Conservation (phyloP, 768 basidiomycete species). For the Suillus bovinus region DNA sequence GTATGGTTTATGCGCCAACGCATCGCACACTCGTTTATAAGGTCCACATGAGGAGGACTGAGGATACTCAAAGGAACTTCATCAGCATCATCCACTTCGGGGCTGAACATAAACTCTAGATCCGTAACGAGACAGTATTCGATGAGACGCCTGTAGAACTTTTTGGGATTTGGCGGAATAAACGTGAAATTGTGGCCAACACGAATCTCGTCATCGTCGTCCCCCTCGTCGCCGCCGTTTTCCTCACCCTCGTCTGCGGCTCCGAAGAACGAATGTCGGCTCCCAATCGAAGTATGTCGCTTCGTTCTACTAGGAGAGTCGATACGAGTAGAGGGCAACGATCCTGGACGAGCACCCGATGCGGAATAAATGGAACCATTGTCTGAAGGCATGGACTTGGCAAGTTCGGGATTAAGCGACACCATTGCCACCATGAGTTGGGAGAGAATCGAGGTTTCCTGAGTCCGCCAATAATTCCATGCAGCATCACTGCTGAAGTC, state of each 20-base stretch:
- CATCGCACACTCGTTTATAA: conserved; percentile 85
- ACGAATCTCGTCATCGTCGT: conserved; percentile 65
- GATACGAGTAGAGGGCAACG: conserved; percentile 45
- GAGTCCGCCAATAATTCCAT: conserved; percentile 80
- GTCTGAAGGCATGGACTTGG: conserved; percentile 72
- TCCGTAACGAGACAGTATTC: conserved; percentile 83
- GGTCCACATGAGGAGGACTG: conserved; percentile 71
- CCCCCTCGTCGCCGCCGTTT: conserved; percentile 38
- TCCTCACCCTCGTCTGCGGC: conserved; percentile 30
- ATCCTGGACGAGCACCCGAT: conserved; percentile 49
- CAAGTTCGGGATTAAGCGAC: conserved; percentile 82
- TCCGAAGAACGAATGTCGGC: conserved; percentile 59
- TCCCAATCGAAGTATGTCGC: conserved; percentile 63
- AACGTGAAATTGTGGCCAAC: conserved; percentile 82
- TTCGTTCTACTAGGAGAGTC: conserved; percentile 30
- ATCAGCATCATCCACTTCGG: conserved; percentile 90
- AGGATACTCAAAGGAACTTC: conserved; percentile 95
- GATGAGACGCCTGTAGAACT: conserved; percentile 82
- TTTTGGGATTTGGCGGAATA: conserved; percentile 86
- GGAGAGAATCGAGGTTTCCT: conserved; percentile 82
- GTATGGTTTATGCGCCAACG: conserved; percentile 87
- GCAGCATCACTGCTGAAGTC: conserved; percentile 85
- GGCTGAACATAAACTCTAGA: conserved; percentile 85
- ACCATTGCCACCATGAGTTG: conserved; percentile 89
- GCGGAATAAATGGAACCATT: conserved; percentile 19